Conservation (phyloP, 2,329 filamentous ascomycete species). For the Aspergillus vadensis region DNA sequence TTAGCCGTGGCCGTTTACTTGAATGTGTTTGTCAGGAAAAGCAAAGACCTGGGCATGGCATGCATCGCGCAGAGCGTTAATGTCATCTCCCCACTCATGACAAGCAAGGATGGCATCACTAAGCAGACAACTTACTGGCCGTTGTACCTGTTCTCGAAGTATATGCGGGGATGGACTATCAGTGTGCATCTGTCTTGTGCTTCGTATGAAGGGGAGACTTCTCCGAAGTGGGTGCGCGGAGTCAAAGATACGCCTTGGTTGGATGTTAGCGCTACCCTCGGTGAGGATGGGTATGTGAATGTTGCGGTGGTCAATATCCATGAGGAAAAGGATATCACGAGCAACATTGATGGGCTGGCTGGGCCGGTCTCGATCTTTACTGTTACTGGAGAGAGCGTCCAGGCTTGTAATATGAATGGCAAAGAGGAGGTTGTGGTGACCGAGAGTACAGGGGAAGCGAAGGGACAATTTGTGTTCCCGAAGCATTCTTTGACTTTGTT, state of each 20-base stretch:
- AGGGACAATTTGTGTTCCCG: constrained; percentile 64
- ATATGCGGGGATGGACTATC: constrained; percentile 73
- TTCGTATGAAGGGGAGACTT: constrained; percentile 62
- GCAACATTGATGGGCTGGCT: constrained; percentile 59
- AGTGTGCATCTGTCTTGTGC: constrained; percentile 64
- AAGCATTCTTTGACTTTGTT: constrained; percentile 72
- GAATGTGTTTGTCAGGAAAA: constrained; percentile 75
- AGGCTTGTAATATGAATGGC: constrained; percentile 63
- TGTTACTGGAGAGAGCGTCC: constrained; percentile 60
- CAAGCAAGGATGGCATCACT: constrained; percentile 61
- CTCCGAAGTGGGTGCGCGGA: constrained; percentile 40
- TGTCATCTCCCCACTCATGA: constrained; percentile 77
- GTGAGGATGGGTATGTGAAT: constrained; percentile 61
- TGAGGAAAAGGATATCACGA: constrained; percentile 61
- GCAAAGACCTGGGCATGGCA: constrained; percentile 72
- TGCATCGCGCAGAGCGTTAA: constrained; percentile 78
- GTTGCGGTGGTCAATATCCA: constrained; percentile 74
- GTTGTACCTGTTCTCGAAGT: constrained; percentile 66
- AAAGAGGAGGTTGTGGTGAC: constrained; percentile 64
- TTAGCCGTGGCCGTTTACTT: constrained; percentile 74
- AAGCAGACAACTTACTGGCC: constrained; percentile 79
- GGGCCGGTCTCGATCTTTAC: constrained; percentile 62
- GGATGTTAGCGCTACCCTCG: constrained; percentile 44
- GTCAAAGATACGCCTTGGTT: constrained; percentile 67
- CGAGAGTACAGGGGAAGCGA: constrained; percentile 65